Percentiles rank a stretch among this genome's conserved stretches.
Conservation (phyloP, 2,329 filamentous ascomycete genomes). For the Lecanoromycetidae sp. region DNA sequence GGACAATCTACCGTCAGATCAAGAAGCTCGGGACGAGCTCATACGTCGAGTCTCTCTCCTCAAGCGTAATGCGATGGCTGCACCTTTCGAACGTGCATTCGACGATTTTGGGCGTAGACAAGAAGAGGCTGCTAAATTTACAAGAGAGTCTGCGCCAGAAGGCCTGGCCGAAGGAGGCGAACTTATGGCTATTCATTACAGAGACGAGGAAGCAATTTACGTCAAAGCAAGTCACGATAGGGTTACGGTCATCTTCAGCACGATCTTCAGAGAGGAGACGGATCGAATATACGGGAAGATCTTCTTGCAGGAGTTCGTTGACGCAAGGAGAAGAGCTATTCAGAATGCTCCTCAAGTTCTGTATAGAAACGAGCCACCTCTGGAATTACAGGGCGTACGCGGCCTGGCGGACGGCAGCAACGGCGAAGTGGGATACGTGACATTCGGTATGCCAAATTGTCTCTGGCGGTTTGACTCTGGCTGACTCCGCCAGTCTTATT, state of each 20-base stretch:
- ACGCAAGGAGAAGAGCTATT: conserved; percentile 84
- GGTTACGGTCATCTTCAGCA: conserved; percentile 98
- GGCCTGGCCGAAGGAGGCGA: conserved; percentile 80
- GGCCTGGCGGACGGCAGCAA: conserved; percentile 66
- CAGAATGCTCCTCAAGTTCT: conserved; percentile 97
- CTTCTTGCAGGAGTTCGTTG: conserved; percentile 97
- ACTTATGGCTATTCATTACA: conserved; percentile 94
- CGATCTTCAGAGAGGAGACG: conserved; percentile 93
- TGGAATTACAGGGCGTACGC: conserved; percentile 77
- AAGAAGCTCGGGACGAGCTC: conserved; percentile 80
- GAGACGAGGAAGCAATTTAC: conserved; percentile 97
- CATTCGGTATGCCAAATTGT: conserved; percentile 59
- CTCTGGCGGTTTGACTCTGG: neutral
- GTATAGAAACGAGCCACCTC: conserved; percentile 84
- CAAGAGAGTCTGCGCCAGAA: conserved; percentile 84
- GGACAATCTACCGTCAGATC: conserved; percentile 68
- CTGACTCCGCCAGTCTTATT: conserved; percentile 59
- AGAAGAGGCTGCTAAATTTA: conserved; percentile 84
- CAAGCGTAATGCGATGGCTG: conserved; percentile 98
- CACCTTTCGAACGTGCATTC: conserved; percentile 94
- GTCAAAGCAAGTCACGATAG: conserved; percentile 95
- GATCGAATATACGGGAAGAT: conserved; percentile 96
- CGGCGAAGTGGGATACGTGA: conserved; percentile 91
- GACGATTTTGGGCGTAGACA: conserved; percentile 77
- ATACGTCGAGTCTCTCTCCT: conserved; percentile 77